These are phyloP conservation scores for Knoxdaviesia proteae DNA, from an alignment of 2,329 filamentous ascomycete genomes.

Conservation along the genomic window DNA sequence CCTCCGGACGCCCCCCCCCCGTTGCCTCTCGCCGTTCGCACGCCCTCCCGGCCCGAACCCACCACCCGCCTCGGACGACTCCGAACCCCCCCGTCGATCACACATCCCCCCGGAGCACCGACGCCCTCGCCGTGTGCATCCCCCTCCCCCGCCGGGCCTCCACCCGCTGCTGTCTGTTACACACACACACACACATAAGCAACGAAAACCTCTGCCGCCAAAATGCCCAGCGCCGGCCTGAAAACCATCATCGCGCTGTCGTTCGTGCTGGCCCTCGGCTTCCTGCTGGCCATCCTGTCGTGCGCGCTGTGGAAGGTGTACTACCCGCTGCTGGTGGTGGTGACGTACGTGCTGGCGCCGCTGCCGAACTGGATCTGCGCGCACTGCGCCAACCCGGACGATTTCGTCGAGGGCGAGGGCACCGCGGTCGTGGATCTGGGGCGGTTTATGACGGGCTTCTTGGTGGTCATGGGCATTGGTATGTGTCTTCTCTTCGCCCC, in stretches of 20 bases:
- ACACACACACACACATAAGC: neutral
- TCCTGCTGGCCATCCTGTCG: conserved; percentile 95
- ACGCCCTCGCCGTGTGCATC: too few species aligned
- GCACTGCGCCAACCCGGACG: conserved; percentile 76
- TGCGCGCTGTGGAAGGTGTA: conserved; percentile 90
- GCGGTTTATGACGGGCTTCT: conserved; percentile 80
- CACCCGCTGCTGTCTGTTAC: too few species aligned
- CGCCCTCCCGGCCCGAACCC: too few species aligned
- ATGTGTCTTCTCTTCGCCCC: conserved; percentile 17
- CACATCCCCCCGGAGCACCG: neutral
- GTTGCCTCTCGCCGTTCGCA: too few species aligned
- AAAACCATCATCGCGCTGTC: conserved; percentile 98
- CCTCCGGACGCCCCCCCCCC: too few species aligned
- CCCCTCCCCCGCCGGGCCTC: too few species aligned
- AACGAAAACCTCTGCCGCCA: conserved; percentile 13
- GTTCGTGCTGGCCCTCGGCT: conserved; percentile 95
- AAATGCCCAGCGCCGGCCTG: conserved; percentile 62
- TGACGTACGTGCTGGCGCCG: conserved; percentile 82
- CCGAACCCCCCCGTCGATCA: neutral
- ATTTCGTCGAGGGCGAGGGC: conserved; percentile 74
- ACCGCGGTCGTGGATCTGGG: conserved; percentile 83
- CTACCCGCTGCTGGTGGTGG: conserved; percentile 86
- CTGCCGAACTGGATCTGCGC: conserved; percentile 92
- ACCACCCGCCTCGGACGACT: neutral
- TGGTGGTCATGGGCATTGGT: conserved; percentile 97